Base-by-base conservation (phyloP, 805 yeast genomes). In the Metschnikowia drakensbergensis region DNA sequence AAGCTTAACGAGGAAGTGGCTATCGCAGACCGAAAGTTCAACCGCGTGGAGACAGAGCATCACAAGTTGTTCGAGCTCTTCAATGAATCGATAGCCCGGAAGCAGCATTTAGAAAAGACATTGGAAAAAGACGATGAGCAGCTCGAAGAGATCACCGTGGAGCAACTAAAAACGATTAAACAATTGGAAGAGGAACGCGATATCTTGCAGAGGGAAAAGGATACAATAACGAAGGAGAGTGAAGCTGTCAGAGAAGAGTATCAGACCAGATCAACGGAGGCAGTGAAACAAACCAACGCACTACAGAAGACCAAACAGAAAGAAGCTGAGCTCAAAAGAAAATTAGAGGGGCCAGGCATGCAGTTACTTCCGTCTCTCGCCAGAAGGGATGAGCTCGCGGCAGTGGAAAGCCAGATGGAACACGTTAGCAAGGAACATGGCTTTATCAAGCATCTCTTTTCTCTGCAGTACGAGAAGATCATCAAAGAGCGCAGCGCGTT, bases 281-380 rank as follows among this genome's bases (percentile, higher is more conserved):
- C 76, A 1, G 69, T 65, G 1, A 62, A 59, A 33, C 52, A 61
- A 9, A 61, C 71, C 3, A 50, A 50, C 1, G 54, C 54, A 37
- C 51, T 71, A 5, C 52, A 44, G 4, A 46, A 45, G 6, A 49
- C 62, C 5, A 63, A 60, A 39, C 60, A 54, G 2, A 56, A 53
- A 26, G 60, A 62, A 37, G 29, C 17, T 0, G 49, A 47, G 35
- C 53, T 69, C 4, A 54, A 52, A 10, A 35, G 36, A 9, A 67
- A 66, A 48, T 37, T 65, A 4, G 57, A 58, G 33, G 72, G 73
- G 0, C 68, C 70, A 1, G 76, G 76, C 2, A 62, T 65, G 55
- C 59, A 57, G 26, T 48, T 64, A 1, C 57, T 72, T 26, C 76
- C 76, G 0, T 53, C 66, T 3, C 59, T 72, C 34, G 57, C 68